Base-by-base conservation (phyloP, 768 basidiomycete species). In the Kwoniella europaea region DNA sequence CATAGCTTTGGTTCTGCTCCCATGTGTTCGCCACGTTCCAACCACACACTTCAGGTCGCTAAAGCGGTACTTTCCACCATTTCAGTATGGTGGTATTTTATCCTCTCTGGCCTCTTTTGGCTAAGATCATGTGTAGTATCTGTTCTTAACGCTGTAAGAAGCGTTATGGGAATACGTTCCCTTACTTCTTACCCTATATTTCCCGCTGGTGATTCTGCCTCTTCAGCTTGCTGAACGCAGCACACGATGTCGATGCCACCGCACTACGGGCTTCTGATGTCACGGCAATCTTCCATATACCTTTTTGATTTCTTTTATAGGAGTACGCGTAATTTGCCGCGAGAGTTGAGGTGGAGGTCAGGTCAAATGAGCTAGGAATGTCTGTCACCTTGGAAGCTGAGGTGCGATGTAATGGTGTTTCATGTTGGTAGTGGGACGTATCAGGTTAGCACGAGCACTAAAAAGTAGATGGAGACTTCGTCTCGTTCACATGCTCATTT, bases 111-210 rank as follows among this genome's bases (percentile, higher is more conserved):
- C 79, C 79, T 80, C 79, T 80, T 77, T 80, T 80, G 79, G 79
- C 79, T 80, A 80, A 80, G 79, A 80, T 80, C 79, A 78, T 80
- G 79, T 80, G 79, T 80, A 80, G 76, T 80, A 80, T 80, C 79
- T 78, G 79, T 80, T 78, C 76, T 80, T 80, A 73, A 75, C 41
- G 65, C 75, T 76, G 74, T 80, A 55, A 80, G 76, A 80, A 76
- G 76, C 64, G 46, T 76, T 74, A 80, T 64, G 15, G 42, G 54
- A 57, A 66, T 73, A 78, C 69, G 72, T 65, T 64, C 43, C 55
- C 46, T 72, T 68, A 22, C 61, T 76, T 80, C 79, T 80, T 55
- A 61, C 62, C 46, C 16, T 24, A 72, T 80, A 72, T 76, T 64
- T 80, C 71, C 59, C 58, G 53, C 68, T 75, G 59, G 42, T 71